Conservation (phyloP, 2,329 filamentous ascomycete genomes). For the Trichoderma breve region DNA sequence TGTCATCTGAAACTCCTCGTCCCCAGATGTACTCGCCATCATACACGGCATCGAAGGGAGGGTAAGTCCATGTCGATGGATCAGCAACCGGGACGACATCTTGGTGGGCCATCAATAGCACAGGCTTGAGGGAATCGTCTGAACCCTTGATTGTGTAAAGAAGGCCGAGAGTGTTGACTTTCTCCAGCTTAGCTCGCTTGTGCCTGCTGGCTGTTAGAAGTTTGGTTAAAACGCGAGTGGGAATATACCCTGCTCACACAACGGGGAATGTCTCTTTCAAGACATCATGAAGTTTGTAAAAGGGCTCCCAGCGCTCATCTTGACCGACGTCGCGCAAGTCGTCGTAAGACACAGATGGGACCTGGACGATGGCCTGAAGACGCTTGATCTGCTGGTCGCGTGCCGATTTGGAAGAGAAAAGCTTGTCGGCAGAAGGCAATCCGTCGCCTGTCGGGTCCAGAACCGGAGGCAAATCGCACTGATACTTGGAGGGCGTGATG, state of each 20-base stretch:
- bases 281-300: conserved; percentile 49
- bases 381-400: conserved; percentile 44
- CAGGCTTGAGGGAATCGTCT: conserved; percentile 46
- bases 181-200: conserved; percentile 46
- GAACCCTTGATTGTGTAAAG: conserved; percentile 58
- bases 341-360: conserved; percentile 56
- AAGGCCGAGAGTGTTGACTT: conserved; percentile 61
- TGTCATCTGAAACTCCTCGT: conserved; percentile 43
- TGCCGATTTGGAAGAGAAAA: conserved; percentile 36
- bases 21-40: conserved; percentile 46
- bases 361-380: conserved; percentile 54
- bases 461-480: conserved; percentile 36
- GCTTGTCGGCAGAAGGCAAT: conserved; percentile 31
- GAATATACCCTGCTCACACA: conserved; percentile 36
- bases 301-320: conserved; percentile 54
- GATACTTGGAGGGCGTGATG: conserved; percentile 23
- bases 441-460: conserved; percentile 34
- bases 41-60: conserved; percentile 42
- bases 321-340: conserved; percentile 53
- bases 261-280: conserved; percentile 50
- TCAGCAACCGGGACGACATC: conserved; percentile 46
- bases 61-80: conserved; percentile 45
- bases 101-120: conserved; percentile 43
- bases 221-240: not conserved
- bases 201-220: conserved; percentile 32